Evolutionary conservation across 495 filamentous ascomycete genomes (phyloP).

Genomic region (Penicillium odoratum): DNA sequence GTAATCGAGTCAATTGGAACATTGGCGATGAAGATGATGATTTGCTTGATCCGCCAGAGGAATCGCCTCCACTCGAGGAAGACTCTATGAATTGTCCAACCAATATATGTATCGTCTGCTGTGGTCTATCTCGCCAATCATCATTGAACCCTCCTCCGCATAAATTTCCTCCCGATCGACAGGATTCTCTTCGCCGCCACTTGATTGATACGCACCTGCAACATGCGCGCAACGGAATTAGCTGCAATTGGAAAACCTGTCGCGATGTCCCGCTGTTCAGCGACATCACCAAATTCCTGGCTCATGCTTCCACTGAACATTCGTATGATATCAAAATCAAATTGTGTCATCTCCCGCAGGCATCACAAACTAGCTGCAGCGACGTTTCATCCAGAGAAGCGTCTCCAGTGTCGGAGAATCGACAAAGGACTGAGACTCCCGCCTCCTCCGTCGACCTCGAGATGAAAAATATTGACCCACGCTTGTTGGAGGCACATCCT

Average conservation of each 20-base stretch:
- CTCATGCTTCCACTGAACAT: conserved; percentile 24
- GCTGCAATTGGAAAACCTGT: conserved; percentile 30
- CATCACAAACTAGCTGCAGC: conserved; percentile 12
- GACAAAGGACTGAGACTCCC: conserved; percentile 20
- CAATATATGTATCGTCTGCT: conserved; percentile 34
- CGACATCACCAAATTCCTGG: conserved; percentile 30
- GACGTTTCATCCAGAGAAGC: conserved; percentile 18
- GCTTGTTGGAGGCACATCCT: conserved; percentile 15
- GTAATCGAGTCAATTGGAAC: conserved; percentile 28
- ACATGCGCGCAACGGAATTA: conserved; percentile 26
- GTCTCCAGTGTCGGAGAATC: conserved; percentile 21
- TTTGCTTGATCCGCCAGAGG: conserved; percentile 13
- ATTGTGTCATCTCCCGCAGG: conserved; percentile 24
- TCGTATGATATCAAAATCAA: conserved; percentile 29
- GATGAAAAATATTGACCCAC: conserved; percentile 24
- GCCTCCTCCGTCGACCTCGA: conserved; percentile 23
- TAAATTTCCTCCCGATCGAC: conserved; percentile 29
- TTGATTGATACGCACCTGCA: conserved; percentile 28
- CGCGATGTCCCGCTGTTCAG: conserved; percentile 22
- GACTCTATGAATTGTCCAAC: conserved; percentile 19
- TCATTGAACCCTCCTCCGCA: conserved; percentile 30
- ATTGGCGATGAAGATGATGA: conserved; percentile 13
- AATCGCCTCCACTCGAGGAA: conserved; percentile 15
- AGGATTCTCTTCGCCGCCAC: conserved; percentile 32
- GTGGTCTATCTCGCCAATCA: conserved; percentile 26